Percentiles rank a stretch among this genome's conserved stretches.
Evolutionary conservation across 148 eudicot genomes (phyloP).

Genomic region (Heliamphora exappendiculata): DNA sequence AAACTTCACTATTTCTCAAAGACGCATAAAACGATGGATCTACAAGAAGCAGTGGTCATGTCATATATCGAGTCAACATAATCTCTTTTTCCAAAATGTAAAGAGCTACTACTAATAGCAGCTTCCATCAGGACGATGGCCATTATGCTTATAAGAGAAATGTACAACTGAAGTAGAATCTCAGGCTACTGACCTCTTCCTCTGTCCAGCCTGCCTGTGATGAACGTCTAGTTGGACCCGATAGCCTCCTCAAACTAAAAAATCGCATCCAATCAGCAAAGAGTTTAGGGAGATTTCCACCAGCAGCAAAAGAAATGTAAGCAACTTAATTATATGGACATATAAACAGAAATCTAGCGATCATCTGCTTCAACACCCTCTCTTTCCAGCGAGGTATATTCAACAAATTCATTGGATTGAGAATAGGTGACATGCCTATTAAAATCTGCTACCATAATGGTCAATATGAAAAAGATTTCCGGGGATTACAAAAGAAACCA

Average conservation of each 20-base stretch:
- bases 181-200: conserved; percentile 53
- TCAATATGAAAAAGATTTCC: neutral
- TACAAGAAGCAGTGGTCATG: neutral
- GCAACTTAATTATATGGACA: neutral
- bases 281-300: neutral
- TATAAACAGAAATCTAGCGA: neutral
- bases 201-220: conserved; percentile 87
- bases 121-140: neutral
- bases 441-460: neutral
- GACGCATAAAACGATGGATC: neutral
- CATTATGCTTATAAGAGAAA: neutral
- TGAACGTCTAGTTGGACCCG: conserved; percentile 45
- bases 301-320: neutral
- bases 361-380: neutral
- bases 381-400: neutral
- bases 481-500: neutral
- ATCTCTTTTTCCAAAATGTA: neutral
- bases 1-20: neutral
- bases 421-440: neutral
- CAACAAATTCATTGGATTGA: neutral
- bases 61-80: neutral
- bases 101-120: neutral
- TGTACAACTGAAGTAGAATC: neutral
- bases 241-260: conserved; percentile 29
- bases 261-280: conserved; percentile 3